Percentiles rank a stretch among this genome's conserved stretches.
Conservation (phyloP, 441 rosid genomes). For the Erysimum pusillum region DNA sequence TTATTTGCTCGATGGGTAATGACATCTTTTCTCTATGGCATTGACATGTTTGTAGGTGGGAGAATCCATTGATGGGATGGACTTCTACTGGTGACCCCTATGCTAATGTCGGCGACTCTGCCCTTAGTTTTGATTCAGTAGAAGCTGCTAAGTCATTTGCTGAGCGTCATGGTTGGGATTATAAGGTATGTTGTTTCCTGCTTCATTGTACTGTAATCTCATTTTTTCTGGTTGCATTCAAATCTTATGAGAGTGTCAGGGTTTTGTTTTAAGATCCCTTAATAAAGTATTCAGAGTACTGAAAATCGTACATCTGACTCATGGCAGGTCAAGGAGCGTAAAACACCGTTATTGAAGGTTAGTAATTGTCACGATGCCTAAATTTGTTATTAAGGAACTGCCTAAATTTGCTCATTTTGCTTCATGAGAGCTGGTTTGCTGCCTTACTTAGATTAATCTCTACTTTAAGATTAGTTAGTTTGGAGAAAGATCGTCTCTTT, state of each 20-base stretch:
- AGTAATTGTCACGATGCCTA: slow-evolving; percentile 17
- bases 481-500: neutral
- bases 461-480: neutral
- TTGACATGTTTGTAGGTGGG: slow-evolving; percentile 69
- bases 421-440: slow-evolving; percentile 13
- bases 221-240: neutral
- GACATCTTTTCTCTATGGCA: neutral
- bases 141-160: slow-evolving; percentile 88
- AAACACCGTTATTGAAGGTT: slow-evolving; percentile 86
- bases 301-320: slow-evolving; percentile 10
- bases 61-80: slow-evolving; percentile 98
- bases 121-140: slow-evolving; percentile 70
- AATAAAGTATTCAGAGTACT: neutral
- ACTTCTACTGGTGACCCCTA: slow-evolving; percentile 96
- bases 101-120: slow-evolving; percentile 92
- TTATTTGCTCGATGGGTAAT: neutral
- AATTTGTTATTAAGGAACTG: neutral
- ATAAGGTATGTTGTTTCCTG: slow-evolving; percentile 55
- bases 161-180: slow-evolving; percentile 90
- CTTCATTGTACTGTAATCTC: neutral
- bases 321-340: slow-evolving; percentile 78
- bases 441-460: neutral
- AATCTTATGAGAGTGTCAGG: neutral
- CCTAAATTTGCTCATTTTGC: neutral
- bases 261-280: neutral